A percentile compares a stretch with the other conserved stretches of the same genome.
phyloP scores from a whole-genome alignment of 352 stramenopile species.

The Thraustochytrium striatum region DNA sequence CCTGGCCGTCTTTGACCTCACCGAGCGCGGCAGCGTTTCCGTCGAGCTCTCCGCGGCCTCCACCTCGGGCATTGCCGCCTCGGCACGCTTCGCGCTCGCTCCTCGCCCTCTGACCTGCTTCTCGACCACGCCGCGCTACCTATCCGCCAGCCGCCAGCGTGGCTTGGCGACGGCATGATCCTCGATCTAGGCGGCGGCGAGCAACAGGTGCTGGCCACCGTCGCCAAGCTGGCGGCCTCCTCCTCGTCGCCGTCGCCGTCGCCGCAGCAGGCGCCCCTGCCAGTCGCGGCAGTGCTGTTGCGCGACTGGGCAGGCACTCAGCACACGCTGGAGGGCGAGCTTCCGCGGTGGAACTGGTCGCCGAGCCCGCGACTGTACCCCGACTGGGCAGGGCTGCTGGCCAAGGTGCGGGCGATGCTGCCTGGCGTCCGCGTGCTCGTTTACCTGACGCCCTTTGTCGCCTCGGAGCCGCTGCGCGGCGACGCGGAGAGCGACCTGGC shows the following conservation, averaged over 20 bases:
- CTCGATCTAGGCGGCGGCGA: not conserved
- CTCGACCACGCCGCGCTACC: not conserved
- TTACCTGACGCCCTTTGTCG: slow-evolving; percentile 20
- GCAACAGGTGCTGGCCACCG: not conserved
- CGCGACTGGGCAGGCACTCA: slow-evolving; percentile 9
- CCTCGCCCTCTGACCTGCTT: too few species aligned
- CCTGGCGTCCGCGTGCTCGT: not conserved
- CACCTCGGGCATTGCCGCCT: not conserved
- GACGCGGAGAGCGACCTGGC: not conserved
- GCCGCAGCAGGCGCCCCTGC: too few species aligned
- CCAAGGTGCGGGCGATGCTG: not conserved
- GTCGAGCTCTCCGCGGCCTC: not conserved
- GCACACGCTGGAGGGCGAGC: not conserved
- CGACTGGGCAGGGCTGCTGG: not conserved
- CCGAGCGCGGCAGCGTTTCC: not conserved
- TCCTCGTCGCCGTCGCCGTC: too few species aligned
- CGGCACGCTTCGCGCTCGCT: not conserved
- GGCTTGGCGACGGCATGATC: slow-evolving; percentile 2
- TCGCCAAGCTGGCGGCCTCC: too few species aligned
- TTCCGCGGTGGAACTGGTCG: not conserved
- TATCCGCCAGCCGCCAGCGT: not conserved
- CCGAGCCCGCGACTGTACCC: not conserved
- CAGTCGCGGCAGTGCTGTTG: slow-evolving; percentile 7
- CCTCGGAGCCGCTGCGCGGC: not conserved
- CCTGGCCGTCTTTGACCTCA: slow-evolving; percentile 26